Evolutionary conservation across 257 asterid genomes (phyloP).

Genomic region (Plantago major): DNA sequence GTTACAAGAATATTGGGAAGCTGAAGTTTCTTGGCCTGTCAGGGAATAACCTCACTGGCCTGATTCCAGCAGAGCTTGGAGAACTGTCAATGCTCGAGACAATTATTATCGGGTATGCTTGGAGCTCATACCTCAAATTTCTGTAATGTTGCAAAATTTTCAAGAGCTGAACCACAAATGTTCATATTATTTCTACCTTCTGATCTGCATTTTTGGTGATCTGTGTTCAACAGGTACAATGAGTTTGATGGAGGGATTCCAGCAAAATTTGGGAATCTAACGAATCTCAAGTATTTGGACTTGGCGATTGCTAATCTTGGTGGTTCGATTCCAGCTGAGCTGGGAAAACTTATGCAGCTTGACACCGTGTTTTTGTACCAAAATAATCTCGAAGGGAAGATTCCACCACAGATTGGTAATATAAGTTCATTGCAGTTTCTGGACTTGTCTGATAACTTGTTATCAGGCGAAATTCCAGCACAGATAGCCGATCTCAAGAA

Average conservation of each 20-base stretch:
- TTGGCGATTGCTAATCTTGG: conserved; percentile 33
- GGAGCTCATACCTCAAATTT: background rate
- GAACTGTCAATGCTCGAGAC: conserved; percentile 28
- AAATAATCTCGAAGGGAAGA: conserved; percentile 28
- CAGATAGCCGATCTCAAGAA: conserved; percentile 23
- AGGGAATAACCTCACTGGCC: conserved; percentile 33
- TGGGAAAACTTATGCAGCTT: conserved; percentile 23
- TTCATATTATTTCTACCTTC: background rate
- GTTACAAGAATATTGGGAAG: conserved; percentile 39
- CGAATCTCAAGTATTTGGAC: conserved; percentile 31
- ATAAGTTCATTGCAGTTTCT: conserved; percentile 26
- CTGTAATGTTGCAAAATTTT: background rate
- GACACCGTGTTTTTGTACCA: conserved; percentile 32
- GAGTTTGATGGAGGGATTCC: conserved; percentile 35
- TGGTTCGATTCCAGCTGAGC: conserved; percentile 31
- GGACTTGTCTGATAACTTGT: conserved; percentile 36
- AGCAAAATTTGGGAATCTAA: conserved; percentile 28
- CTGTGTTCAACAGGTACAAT: conserved; percentile 20
- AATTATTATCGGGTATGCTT: conserved; percentile 22
- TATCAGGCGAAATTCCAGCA: conserved; percentile 35
- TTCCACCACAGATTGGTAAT: conserved; percentile 28
- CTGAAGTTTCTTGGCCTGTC: conserved; percentile 77
- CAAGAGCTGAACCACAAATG: background rate
- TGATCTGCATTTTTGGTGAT: background rate
- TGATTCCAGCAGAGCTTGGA: conserved; percentile 32